These are phyloP conservation scores for Escallonia herrerae DNA, from an alignment of 129 eudicot genomes.

Conservation along the genomic window DNA sequence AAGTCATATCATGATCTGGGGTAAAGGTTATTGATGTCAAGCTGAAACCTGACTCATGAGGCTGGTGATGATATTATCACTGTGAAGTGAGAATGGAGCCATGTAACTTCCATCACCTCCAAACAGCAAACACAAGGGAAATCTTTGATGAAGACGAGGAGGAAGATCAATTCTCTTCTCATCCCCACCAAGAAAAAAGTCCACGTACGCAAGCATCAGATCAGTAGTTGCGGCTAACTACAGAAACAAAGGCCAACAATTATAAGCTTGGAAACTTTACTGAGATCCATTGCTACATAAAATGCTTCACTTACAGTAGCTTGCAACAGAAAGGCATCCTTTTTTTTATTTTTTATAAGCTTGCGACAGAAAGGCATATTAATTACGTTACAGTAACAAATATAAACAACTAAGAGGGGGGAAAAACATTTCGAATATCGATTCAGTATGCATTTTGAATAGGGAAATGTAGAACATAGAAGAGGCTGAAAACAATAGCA, in stretches of 20 bases:
- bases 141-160: constrained; percentile 76
- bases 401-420: no score
- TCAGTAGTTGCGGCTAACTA: constrained; percentile 97
- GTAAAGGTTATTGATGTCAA: background rate
- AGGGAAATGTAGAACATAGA: no score
- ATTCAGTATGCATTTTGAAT: no score
- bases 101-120: constrained; percentile 98
- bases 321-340: background rate
- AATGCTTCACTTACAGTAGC: background rate
- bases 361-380: no score
- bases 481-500: no score
- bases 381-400: no score
- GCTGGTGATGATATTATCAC: constrained; percentile 73
- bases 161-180: constrained; percentile 93
- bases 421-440: no score
- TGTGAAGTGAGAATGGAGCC: constrained; percentile 88
- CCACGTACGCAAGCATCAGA: constrained; percentile 87
- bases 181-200: constrained; percentile 97
- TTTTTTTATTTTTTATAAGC: no score
- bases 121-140: constrained; percentile 75
- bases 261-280: constrained; percentile 8
- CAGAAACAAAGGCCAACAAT: constrained; percentile 8
- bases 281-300: background rate
- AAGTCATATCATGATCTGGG: no score
- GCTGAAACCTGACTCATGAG: constrained; percentile 89